These are phyloP conservation scores for Scheffersomyces titani DNA, from an alignment of 1,139 yeast genomes.

Conservation along the genomic window DNA sequence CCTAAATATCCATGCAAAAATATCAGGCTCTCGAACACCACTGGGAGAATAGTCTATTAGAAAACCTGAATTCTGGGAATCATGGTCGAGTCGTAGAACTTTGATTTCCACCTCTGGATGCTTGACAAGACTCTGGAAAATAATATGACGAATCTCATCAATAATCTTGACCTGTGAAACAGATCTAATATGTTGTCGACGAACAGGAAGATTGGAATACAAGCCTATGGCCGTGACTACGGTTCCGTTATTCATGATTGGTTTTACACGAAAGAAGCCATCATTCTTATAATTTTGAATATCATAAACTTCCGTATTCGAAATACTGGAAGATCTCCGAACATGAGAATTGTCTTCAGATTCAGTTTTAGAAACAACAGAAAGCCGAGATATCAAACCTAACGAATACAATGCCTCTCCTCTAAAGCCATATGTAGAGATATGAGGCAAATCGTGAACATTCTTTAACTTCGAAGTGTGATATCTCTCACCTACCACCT, in stretches of 20 bases:
- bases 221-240: conserved; percentile 46
- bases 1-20: background rate
- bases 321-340: background rate
- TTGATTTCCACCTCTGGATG: background rate
- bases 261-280: background rate
- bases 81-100: background rate
- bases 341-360: background rate
- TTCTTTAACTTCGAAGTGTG: conserved; percentile 67
- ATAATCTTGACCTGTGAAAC: background rate
- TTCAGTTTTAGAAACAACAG: conserved; percentile 34
- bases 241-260: conserved; percentile 46
- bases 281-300: background rate
- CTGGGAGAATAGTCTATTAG: background rate
- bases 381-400: conserved; percentile 29
- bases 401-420: conserved; percentile 83
- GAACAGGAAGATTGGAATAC: conserved; percentile 59
- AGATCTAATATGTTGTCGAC: conserved; percentile 31
- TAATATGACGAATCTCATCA: background rate
- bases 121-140: background rate
- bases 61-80: background rate
- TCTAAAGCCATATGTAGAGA: conserved; percentile 67
- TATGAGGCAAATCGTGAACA: conserved; percentile 3
- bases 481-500: conserved; percentile 61
- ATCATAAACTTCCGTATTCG: background rate
- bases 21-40: background rate